Evolutionary conservation across 2,329 filamentous ascomycete species (phyloP).

Genomic region (Metarhizium album): DNA sequence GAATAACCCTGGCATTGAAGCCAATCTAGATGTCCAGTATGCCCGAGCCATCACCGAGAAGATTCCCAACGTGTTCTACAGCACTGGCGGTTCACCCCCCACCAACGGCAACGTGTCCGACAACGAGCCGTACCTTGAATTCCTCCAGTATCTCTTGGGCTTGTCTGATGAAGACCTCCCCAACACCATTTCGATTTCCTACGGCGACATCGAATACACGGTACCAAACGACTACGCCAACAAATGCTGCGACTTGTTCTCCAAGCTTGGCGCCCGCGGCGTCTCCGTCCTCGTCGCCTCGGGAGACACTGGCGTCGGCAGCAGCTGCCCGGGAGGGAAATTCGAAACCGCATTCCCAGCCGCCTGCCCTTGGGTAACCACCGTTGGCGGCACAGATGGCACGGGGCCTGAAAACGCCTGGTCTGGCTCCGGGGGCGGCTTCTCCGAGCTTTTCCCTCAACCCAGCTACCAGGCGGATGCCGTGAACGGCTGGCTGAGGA

Average conservation of each 20-base stretch:
- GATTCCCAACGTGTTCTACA: conserved; percentile 5
- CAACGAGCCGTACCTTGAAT: conserved; percentile 60
- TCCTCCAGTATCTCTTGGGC: conserved; percentile 46
- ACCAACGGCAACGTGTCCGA: background rate
- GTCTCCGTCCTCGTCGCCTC: conserved; percentile 51
- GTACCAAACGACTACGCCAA: conserved; percentile 23
- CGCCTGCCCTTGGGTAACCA: conserved; percentile 37
- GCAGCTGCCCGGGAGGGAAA: conserved; percentile 18
- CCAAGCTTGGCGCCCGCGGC: conserved; percentile 52
- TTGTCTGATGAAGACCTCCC: conserved; percentile 39
- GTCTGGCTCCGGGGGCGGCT: conserved; percentile 1
- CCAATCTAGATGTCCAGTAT: conserved; percentile 5
- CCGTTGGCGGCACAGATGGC: conserved; percentile 5
- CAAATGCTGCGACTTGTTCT: conserved; percentile 49
- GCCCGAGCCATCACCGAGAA: conserved; percentile 1
- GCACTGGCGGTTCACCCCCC: conserved; percentile 2
- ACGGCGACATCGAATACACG: conserved; percentile 51
- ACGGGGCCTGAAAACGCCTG: conserved; percentile 1
- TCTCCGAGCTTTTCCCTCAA: conserved; percentile 2
- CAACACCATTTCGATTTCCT: conserved; percentile 44
- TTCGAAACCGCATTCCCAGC: conserved; percentile 21
- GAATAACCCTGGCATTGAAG: background rate
- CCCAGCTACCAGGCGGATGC: conserved; percentile 3
- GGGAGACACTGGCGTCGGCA: conserved; percentile 33
- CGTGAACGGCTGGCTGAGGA: conserved; percentile 2